Evolutionary conservation across 2,329 filamentous ascomycete species (phyloP).

Genomic region (Alternaria panax): DNA sequence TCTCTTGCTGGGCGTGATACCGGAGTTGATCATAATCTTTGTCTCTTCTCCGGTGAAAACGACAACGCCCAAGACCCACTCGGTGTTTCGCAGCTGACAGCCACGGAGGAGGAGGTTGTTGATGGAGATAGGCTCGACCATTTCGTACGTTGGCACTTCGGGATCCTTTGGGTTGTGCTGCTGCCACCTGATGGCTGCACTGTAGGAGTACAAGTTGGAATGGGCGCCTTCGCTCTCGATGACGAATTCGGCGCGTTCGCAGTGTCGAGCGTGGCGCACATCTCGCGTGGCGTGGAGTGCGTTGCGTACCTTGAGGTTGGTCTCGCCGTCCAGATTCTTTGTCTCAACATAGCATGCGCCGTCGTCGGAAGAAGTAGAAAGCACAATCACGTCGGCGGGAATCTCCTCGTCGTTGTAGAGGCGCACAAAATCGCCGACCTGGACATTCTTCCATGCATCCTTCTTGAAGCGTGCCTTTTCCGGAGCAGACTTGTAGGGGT

Average conservation of each 20-base stretch:
- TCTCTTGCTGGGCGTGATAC: slow-evolving; percentile 92
- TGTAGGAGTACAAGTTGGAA: slow-evolving; percentile 95
- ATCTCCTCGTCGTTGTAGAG: slow-evolving; percentile 96
- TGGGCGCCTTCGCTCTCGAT: slow-evolving; percentile 93
- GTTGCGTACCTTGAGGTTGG: slow-evolving; percentile 93
- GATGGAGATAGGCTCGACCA: slow-evolving; percentile 92
- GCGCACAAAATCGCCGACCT: slow-evolving; percentile 95
- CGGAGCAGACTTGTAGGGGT: slow-evolving; percentile 69
- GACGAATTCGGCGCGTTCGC: slow-evolving; percentile 84
- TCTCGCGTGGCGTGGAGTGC: slow-evolving; percentile 84
- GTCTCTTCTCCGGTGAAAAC: slow-evolving; percentile 95
- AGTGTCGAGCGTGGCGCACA: slow-evolving; percentile 88
- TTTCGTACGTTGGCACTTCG: slow-evolving; percentile 70
- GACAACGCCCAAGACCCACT: slow-evolving; percentile 93
- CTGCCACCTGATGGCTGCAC: slow-evolving; percentile 84
- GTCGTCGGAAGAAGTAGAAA: slow-evolving; percentile 92
- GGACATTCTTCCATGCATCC: slow-evolving; percentile 93
- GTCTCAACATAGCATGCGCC: slow-evolving; percentile 98
- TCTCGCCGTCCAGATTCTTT: slow-evolving; percentile 97
- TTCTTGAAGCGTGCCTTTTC: slow-evolving; percentile 87
- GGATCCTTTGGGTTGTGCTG: slow-evolving; percentile 72
- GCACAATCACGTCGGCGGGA: slow-evolving; percentile 88
- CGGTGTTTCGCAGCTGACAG: slow-evolving; percentile 91
- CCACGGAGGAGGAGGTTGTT: slow-evolving; percentile 95
- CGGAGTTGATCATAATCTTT: slow-evolving; percentile 99